Percentiles rank a stretch among this genome's conserved stretches.
Conservation (phyloP, 441 rosid genomes). For the Breynia disticha region DNA sequence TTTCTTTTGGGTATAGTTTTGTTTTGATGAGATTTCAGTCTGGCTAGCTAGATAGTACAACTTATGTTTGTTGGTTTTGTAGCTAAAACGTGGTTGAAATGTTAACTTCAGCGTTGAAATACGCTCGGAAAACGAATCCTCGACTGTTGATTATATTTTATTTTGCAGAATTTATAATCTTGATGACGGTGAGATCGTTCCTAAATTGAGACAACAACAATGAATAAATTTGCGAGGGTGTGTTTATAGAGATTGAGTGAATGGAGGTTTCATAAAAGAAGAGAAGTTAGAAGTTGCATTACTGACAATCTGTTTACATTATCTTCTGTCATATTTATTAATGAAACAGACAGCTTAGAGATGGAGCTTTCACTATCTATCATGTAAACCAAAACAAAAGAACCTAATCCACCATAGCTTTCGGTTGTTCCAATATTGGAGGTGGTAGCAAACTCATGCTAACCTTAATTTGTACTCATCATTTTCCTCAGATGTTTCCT, state of each 20-base stretch:
- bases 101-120: too few relatives aligned
- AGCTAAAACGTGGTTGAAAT: too few relatives aligned
- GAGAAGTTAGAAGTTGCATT: constrained; percentile 7
- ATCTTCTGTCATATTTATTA: constrained; percentile 16
- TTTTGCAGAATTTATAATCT: too few relatives aligned
- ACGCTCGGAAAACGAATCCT: too few relatives aligned
- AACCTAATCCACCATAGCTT: constrained; percentile 32
- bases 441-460: constrained; percentile 12
- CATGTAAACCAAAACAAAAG: constrained; percentile 19
- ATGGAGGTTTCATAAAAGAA: constrained; percentile 12
- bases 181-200: too few relatives aligned
- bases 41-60: too few relatives aligned
- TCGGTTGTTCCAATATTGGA: constrained; percentile 11
- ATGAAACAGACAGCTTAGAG: constrained; percentile 12
- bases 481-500: constrained; percentile 9
- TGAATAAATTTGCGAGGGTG: too few relatives aligned
- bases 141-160: too few relatives aligned
- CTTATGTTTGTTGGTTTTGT: too few relatives aligned
- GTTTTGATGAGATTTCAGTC: too few relatives aligned
- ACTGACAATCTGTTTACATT: constrained; percentile 6
- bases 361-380: constrained; percentile 19
- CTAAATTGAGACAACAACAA: too few relatives aligned
- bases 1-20: too few relatives aligned
- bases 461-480: not conserved
- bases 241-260: constrained; percentile 9